Evolutionary conservation across 768 basidiomycete species (phyloP), one percentile per base, ranked within the genome.

Genomic region (Lactarius deliciosus): DNA sequence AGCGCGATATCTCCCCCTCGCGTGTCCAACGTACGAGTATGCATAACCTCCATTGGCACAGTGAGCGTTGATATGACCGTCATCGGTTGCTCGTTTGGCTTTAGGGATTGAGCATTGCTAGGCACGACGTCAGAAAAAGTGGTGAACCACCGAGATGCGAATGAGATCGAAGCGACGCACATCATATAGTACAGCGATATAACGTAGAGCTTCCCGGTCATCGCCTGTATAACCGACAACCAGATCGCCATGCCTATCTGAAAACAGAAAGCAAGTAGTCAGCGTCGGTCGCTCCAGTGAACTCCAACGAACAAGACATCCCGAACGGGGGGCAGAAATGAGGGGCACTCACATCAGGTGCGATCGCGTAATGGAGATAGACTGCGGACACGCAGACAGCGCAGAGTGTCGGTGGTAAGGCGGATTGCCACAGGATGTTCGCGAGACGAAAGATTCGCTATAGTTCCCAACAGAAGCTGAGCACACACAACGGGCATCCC

Each of bases 151-250:
- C 25, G 28, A 47, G 54, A 38, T 50, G 22, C 9, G 11, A 25
- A 38, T 4, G 3, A 53, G 2, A 32, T 34, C 13, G 30, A n/a
- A 32, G 28, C 1, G 7, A n/a, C 61, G 34, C 57, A 66, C 65
- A 63, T 57, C 8, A 63, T 58, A 32, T 63, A 63, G 30, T 54
- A 59, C 38, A 66, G 57, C 1, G 65, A 66, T 25, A 66, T 38
- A 22, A 66, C 56, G 20, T 66, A 66, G 56, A 66, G 65, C 65
- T 66, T 66, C 34, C 65, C 65, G 0, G 54, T 9, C 61, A 54
- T 28, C 16, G 25, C 61, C 18, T 63, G 56, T 28, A 63, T 3
- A 9, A 30, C 18, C 13, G 61, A 9, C 36, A 20, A 6, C 10
- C 2, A 5, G 2, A 43, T 53, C 53, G 28, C 28, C 3, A 30